phyloP scores from a whole-genome alignment of 2,329 filamentous ascomycete species.

The Beauveria brongniartii region DNA sequence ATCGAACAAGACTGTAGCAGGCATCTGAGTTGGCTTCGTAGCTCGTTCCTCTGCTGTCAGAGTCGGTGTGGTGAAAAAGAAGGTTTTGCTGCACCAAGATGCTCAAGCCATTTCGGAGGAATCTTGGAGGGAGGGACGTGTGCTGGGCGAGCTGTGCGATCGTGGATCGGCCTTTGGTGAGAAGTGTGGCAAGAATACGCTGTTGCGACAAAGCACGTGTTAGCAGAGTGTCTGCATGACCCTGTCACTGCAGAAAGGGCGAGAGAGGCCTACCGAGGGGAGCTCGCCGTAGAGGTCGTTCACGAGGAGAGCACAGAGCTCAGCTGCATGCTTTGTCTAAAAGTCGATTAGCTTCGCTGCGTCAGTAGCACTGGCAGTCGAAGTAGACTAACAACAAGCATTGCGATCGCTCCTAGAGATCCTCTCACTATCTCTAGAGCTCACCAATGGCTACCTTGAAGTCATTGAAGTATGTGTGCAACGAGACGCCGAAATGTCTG shows the following conservation, averaged over 20 bases:
- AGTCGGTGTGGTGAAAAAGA: conserved; percentile 62
- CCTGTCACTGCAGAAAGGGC: background rate
- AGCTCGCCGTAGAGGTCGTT: conserved; percentile 87
- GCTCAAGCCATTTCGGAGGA: conserved; percentile 72
- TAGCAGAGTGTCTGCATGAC: background rate
- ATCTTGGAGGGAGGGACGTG: conserved; percentile 63
- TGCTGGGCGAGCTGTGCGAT: conserved; percentile 61
- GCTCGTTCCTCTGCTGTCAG: conserved; percentile 54
- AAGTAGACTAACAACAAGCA: conserved; percentile 39
- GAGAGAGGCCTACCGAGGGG: conserved; percentile 62
- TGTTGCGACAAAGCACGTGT: conserved; percentile 29
- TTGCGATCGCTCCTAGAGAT: conserved; percentile 65
- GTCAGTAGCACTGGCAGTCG: background rate
- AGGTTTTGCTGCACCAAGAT: conserved; percentile 86
- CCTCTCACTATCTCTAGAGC: conserved; percentile 73
- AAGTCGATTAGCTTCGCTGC: conserved; percentile 14
- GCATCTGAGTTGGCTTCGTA: conserved; percentile 79
- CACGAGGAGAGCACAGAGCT: conserved; percentile 85
- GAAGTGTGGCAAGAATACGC: conserved; percentile 77
- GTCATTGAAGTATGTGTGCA: conserved; percentile 41
- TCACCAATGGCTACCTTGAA: conserved; percentile 59
- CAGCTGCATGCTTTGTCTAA: conserved; percentile 65
- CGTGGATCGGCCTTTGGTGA: conserved; percentile 69
- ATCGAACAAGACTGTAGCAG: conserved; percentile 75
- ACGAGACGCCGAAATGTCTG: background rate